Percentiles rank a stretch among this genome's conserved stretches.
phyloP scores from a whole-genome alignment of 2,329 filamentous ascomycete genomes.

The Mycogone perniciosa region DNA sequence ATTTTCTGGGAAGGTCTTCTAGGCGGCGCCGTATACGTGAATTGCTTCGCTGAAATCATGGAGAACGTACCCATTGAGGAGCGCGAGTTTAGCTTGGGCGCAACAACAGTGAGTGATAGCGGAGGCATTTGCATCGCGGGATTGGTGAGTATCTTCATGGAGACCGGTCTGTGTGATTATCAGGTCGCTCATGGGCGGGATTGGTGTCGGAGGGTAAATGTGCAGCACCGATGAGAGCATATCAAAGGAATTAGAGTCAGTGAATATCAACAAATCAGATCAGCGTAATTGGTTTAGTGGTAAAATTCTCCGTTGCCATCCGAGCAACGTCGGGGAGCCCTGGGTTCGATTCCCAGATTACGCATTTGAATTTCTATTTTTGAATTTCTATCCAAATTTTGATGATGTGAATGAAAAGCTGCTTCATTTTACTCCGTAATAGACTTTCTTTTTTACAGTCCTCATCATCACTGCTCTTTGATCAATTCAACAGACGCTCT shows the following conservation, averaged over 20 bases:
- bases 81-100: slow-evolving; percentile 84
- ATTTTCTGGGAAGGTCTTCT: slow-evolving; percentile 93
- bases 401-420: background rate
- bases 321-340: slow-evolving; percentile 26
- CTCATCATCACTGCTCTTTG: too few species aligned
- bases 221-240: slow-evolving; percentile 16
- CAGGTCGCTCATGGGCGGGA: slow-evolving; percentile 75
- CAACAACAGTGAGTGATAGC: slow-evolving; percentile 87
- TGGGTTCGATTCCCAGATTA: slow-evolving; percentile 30
- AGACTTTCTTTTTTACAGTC: too few species aligned
- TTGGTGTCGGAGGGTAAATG: slow-evolving; percentile 57
- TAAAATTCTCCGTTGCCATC: slow-evolving; percentile 31
- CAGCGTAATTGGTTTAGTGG: slow-evolving; percentile 24
- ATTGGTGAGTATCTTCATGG: slow-evolving; percentile 74
- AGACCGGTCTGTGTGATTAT: slow-evolving; percentile 75
- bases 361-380: slow-evolving; percentile 17
- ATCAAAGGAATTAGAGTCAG: background rate
- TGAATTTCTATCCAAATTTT: background rate
- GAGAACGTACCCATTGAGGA: slow-evolving; percentile 71
- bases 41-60: slow-evolving; percentile 90
- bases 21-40: slow-evolving; percentile 89
- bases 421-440: too few species aligned
- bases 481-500: too few species aligned
- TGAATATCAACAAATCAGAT: background rate
- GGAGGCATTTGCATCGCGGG: slow-evolving; percentile 85